A percentile compares a stretch with the other conserved stretches of the same genome.
Conservation (phyloP, 2,329 filamentous ascomycete species). For the Bipolaris oryzae region DNA sequence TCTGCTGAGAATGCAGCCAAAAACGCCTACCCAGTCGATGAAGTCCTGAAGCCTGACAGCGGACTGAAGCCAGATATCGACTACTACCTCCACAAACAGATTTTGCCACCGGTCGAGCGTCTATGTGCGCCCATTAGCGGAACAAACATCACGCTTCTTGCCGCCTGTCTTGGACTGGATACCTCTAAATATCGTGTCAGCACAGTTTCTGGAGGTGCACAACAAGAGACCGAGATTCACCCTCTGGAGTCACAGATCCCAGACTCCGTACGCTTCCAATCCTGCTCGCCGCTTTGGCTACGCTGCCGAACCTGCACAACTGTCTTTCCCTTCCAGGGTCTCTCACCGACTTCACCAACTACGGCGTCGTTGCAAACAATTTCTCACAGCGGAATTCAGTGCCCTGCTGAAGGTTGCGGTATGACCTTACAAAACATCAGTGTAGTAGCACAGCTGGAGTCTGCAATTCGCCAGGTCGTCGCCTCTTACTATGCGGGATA, state of each 20-base stretch:
- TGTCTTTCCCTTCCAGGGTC: constrained; percentile 75
- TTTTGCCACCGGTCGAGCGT: constrained; percentile 96
- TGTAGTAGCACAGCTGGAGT: constrained; percentile 85
- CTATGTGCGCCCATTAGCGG: constrained; percentile 94
- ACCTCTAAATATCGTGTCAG: constrained; percentile 82
- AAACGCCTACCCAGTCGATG: constrained; percentile 84
- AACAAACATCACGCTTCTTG: constrained; percentile 86
- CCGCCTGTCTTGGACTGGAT: constrained; percentile 92
- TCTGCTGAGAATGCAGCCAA: constrained; percentile 74
- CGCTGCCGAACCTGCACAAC: constrained; percentile 82
- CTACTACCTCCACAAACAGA: constrained; percentile 98
- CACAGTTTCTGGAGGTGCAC: constrained; percentile 59
- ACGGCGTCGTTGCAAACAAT: constrained; percentile 48
- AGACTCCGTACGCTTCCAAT: constrained; percentile 85
- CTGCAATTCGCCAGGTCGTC: constrained; percentile 77
- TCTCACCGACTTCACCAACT: constrained; percentile 51
- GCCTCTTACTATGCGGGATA: constrained; percentile 90
- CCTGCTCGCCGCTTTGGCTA: constrained; percentile 76
- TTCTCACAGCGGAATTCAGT: constrained; percentile 76
- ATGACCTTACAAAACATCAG: constrained; percentile 71
- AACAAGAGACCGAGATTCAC: constrained; percentile 64
- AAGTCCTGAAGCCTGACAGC: constrained; percentile 78
- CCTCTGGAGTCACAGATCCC: constrained; percentile 94
- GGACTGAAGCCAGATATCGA: constrained; percentile 88
- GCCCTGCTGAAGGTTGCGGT: constrained; percentile 67